Base-by-base conservation (phyloP, 257 asterid species). In the Plectranthus barbatus region DNA sequence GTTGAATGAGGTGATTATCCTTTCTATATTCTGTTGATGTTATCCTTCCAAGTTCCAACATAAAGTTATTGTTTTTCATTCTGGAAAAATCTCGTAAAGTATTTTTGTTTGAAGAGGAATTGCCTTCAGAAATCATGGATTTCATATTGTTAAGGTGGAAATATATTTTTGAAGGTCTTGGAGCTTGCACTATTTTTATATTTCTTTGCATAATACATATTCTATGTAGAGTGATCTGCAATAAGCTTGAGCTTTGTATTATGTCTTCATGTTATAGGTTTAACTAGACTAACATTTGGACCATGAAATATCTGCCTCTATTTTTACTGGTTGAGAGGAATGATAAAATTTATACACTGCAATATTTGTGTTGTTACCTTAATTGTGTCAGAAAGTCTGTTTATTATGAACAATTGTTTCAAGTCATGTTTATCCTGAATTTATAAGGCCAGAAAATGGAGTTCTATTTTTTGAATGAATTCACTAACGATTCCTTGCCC, bases 1-100 rank as follows among this genome's bases (percentile, higher is more conserved):
- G 91, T 75, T 90, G 82, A 84, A 84, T 68, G 95, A 90, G 90
- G 97, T 86, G 51, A 72, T 41, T 39, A 56, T 20, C 66, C 41
- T n/a, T 40, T 31, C 2, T 44, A 37, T 41, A 19, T 21, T 69
- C 23, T 53, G 12, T 8, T 56, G 24, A 11, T 24, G 37, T 49
- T 21, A 14, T 17, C 34, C 7, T 6, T 21, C 13, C 39, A 51
- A 46, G n/a, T 26, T 26, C 31, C 31, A 26, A 26, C 59, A 60
- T 12, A 0, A 37, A 17, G 1, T 15, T 26, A 41, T 46, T 26
- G 17, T 26, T 26, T 39, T 15, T 34, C 36, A 55, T 44, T 29
- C 12, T n/a, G 7, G 40, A 57, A 40, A 14, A 53, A 18, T 67
- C 31, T 26, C 31, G 44, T 26, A 42, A 9, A 40, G 46, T 24